Evolutionary conservation across 106 monocot species (phyloP).

Genomic region (Apostasia shenzhenica): DNA sequence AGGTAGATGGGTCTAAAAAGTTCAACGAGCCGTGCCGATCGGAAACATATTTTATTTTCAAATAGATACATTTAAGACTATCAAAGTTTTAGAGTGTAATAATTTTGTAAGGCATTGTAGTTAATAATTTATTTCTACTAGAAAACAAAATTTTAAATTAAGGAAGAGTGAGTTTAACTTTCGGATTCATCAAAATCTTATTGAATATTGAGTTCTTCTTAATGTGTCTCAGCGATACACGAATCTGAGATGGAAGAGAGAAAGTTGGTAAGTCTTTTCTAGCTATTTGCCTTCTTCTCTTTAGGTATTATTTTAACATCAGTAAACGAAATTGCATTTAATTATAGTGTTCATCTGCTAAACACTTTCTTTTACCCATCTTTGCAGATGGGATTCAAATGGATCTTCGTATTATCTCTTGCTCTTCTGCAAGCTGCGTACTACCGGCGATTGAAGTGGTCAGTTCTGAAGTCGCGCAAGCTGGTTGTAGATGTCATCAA

Average conservation of each 20-base stretch:
- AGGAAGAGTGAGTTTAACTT: too few relatives aligned
- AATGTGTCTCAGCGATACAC: too few relatives aligned
- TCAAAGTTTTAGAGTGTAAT: too few relatives aligned
- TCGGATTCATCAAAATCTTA: too few relatives aligned
- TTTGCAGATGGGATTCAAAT: slow-evolving; percentile 85
- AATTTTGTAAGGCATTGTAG: too few relatives aligned
- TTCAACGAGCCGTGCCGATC: too few relatives aligned
- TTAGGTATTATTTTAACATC: background rate
- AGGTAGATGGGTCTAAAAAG: too few relatives aligned
- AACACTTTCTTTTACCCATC: background rate
- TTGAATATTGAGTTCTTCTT: too few relatives aligned
- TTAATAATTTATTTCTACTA: too few relatives aligned
- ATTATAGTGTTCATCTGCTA: background rate
- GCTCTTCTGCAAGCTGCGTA: slow-evolving; percentile 89
- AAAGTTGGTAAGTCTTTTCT: slow-evolving; percentile 47
- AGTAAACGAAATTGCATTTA: background rate
- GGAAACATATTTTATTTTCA: too few relatives aligned
- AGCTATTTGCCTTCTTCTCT: background rate
- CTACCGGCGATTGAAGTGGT: slow-evolving; percentile 73
- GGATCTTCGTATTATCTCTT: slow-evolving; percentile 80
- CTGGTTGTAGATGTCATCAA: slow-evolving; percentile 68
- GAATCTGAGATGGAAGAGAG: slow-evolving; percentile 96
- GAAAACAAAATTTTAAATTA: too few relatives aligned
- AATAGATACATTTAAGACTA: too few relatives aligned
- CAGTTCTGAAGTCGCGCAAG: slow-evolving; percentile 64